Conservation (phyloP, 345 rosid species). For the Eucalyptus viminalis region DNA sequence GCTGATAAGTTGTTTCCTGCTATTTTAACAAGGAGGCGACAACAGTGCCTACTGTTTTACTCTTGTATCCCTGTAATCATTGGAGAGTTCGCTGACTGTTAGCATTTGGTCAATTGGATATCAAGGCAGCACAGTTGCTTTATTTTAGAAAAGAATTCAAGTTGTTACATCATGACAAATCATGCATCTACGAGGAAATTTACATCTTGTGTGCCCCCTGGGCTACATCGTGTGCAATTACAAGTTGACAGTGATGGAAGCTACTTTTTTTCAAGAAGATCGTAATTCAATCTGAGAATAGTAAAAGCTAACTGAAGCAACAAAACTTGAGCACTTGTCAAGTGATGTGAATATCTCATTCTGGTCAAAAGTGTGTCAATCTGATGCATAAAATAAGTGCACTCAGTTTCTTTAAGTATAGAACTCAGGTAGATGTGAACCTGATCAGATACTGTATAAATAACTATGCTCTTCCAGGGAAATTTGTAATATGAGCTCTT, state of each 20-base stretch:
- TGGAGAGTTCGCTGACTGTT: not conserved
- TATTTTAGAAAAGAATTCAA: not conserved
- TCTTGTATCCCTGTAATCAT: not conserved
- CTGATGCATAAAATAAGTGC: not conserved
- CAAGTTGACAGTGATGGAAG: not conserved
- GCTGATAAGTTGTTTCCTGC: not conserved
- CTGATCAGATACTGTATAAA: not conserved
- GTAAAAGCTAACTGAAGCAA: not conserved
- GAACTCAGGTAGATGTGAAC: not conserved
- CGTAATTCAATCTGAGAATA: not conserved
- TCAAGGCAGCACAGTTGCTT: not conserved
- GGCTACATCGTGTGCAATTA: not conserved
- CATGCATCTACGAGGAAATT: not conserved
- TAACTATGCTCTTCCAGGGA: not conserved
- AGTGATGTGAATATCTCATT: not conserved
- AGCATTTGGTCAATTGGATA: not conserved
- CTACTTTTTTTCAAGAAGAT: not conserved
- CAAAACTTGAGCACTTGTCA: not conserved
- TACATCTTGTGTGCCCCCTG: not conserved
- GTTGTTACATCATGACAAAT: not conserved
- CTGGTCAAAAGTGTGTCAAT: not conserved
- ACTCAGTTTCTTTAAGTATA: not conserved
- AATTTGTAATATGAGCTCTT: not conserved
- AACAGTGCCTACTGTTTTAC: not conserved
- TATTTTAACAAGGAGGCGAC: not conserved